Percentiles rank a stretch among this genome's conserved stretches.
These are phyloP conservation scores for Penicillium sclerotigenum DNA, from an alignment of 2,329 filamentous ascomycete genomes.

Conservation along the genomic window DNA sequence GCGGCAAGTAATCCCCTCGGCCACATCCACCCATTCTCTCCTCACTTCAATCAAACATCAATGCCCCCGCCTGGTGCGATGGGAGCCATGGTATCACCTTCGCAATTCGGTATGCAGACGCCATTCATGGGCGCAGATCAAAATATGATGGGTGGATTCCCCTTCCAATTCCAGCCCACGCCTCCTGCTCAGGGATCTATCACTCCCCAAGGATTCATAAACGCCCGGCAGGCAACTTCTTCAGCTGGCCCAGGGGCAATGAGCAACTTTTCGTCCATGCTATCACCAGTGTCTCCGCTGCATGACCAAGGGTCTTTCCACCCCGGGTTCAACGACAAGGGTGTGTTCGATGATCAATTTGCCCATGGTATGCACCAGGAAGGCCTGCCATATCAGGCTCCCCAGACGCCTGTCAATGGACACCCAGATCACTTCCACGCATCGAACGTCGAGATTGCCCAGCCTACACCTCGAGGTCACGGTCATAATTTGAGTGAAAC, in stretches of 20 bases:
- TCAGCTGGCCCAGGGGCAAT: conserved; percentile 55
- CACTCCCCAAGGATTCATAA: conserved; percentile 45
- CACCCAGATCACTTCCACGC: conserved; percentile 42
- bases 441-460: conserved; percentile 52
- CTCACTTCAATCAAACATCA: conserved; percentile 55
- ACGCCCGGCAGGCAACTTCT: conserved; percentile 48
- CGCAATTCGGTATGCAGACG: conserved; percentile 58
- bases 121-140: conserved; percentile 58
- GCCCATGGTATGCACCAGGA: conserved; percentile 23
- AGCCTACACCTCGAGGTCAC: conserved; percentile 60
- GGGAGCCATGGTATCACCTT: conserved; percentile 68
- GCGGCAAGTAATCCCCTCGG: conserved; percentile 66
- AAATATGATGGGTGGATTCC: conserved; percentile 64
- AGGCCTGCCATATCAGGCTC: conserved; percentile 27
- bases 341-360: conserved; percentile 25
- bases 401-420: conserved; percentile 31
- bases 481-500: conserved; percentile 72
- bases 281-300: conserved; percentile 65
- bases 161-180: conserved; percentile 63
- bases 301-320: conserved; percentile 48
- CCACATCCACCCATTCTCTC: conserved; percentile 62
- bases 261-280: conserved; percentile 46
- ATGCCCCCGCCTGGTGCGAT: conserved; percentile 62
- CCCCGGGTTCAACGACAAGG: conserved; percentile 30
- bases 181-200: conserved; percentile 48